A percentile compares a stretch with the other conserved stretches of the same genome.
phyloP scores from a whole-genome alignment of 768 basidiomycete species.

The Hemileccinum impolitum region DNA sequence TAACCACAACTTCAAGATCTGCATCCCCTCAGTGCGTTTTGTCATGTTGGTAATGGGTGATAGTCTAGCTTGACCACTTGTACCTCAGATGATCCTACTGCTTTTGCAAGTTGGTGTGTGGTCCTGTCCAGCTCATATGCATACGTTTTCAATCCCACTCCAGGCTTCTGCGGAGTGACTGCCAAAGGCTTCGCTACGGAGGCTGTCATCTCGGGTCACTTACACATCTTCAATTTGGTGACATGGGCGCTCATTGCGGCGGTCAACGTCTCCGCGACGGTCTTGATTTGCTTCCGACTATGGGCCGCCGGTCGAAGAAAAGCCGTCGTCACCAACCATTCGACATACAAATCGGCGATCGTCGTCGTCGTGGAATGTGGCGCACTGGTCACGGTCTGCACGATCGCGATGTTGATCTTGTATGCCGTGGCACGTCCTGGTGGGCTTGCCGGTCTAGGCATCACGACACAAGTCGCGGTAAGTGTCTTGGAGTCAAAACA shows the following conservation, averaged over 20 bases:
- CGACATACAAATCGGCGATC: constrained; percentile 16
- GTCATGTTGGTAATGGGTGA: neutral
- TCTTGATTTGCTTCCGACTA: constrained; percentile 14
- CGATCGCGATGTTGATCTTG: constrained; percentile 14
- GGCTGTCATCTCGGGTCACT: neutral
- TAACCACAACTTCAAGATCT: constrained; percentile 8
- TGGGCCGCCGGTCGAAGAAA: constrained; percentile 10
- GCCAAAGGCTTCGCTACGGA: constrained; percentile 9
- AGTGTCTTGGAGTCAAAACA: neutral
- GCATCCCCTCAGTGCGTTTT: constrained; percentile 18
- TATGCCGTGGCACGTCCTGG: neutral
- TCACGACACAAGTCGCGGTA: constrained; percentile 21
- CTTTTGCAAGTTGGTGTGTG: constrained; percentile 16
- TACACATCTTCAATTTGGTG: constrained; percentile 5
- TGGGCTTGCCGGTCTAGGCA: constrained; percentile 14
- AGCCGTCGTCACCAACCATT: neutral
- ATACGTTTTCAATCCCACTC: neutral
- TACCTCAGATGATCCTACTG: constrained; percentile 13
- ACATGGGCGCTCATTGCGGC: constrained; percentile 17
- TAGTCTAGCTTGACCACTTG: neutral
- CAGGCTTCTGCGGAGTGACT: constrained; percentile 10
- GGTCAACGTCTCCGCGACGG: constrained; percentile 17
- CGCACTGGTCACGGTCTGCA: constrained; percentile 14
- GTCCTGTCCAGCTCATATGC: neutral
- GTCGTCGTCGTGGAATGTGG: constrained; percentile 23